Percentiles rank a stretch among this genome's conserved stretches.
Evolutionary conservation across 1,284 basidiomycete genomes (phyloP).

Genomic region (Kalmanozyma brasiliensis): DNA sequence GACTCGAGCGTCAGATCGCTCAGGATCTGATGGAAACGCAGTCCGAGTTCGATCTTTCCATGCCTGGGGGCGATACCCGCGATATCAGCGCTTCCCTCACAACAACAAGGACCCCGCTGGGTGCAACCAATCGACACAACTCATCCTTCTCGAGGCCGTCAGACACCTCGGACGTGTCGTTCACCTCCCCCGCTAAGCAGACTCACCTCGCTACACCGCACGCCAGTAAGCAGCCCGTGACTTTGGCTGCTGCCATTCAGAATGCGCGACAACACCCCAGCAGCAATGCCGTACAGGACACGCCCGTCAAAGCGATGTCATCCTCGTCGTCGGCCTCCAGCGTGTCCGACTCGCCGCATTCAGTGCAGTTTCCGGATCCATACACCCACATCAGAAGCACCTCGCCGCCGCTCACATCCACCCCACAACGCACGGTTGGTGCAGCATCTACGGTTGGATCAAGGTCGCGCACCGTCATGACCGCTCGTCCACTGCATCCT

Average conservation of each 20-base stretch:
- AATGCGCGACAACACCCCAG: constrained; percentile 10
- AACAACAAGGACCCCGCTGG: constrained; percentile 27
- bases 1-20: constrained; percentile 51
- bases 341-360: constrained; percentile 25
- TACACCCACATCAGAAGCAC: constrained; percentile 35
- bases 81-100: constrained; percentile 43
- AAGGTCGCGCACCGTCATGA: constrained; percentile 39
- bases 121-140: constrained; percentile 34
- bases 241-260: constrained; percentile 31
- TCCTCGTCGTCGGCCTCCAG: constrained; percentile 34
- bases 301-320: constrained; percentile 10
- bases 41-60: constrained; percentile 49
- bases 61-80: constrained; percentile 35
- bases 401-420: constrained; percentile 47
- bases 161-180: constrained; percentile 30
- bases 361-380: constrained; percentile 31
- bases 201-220: constrained; percentile 26
- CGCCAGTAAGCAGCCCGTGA: constrained; percentile 18
- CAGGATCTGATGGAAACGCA: constrained; percentile 47
- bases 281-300: neutral
- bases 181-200: constrained; percentile 22
- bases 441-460: constrained; percentile 44
- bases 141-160: constrained; percentile 47
- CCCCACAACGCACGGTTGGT: constrained; percentile 30
- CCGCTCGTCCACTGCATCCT: constrained; percentile 30